These are phyloP conservation scores for Umbelopsis sp. DNA, from an alignment of 192 early-diverging fungal species.

Conservation along the genomic window DNA sequence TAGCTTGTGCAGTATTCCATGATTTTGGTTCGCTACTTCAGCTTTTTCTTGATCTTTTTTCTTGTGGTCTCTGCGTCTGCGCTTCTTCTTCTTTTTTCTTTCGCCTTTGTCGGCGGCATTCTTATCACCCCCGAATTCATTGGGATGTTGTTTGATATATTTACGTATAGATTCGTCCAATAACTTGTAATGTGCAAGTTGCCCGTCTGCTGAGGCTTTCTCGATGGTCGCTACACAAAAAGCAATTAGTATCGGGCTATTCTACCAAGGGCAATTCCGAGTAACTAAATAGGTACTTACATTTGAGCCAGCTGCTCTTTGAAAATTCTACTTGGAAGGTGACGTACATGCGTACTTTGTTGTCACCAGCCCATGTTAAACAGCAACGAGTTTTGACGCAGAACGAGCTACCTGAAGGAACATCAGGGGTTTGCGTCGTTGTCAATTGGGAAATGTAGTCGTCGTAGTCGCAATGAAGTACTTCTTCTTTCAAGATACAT, in stretches of 20 bases:
- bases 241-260: neutral
- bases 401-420: slow-evolving; percentile 58
- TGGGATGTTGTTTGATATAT: slow-evolving; percentile 47
- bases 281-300: slow-evolving; percentile 30
- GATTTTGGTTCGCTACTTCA: neutral
- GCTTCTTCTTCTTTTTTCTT: neutral
- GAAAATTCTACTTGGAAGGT: slow-evolving; percentile 54
- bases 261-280: neutral
- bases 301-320: slow-evolving; percentile 54
- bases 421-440: slow-evolving; percentile 60
- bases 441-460: slow-evolving; percentile 49
- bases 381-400: slow-evolving; percentile 55
- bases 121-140: slow-evolving; percentile 32
- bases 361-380: slow-evolving; percentile 49
- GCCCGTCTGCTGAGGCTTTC: slow-evolving; percentile 51
- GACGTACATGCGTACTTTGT: slow-evolving; percentile 44
- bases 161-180: slow-evolving; percentile 41
- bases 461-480: slow-evolving; percentile 49
- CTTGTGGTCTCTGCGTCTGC: neutral
- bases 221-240: slow-evolving; percentile 49
- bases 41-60: neutral
- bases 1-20: neutral
- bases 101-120: neutral
- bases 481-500: slow-evolving; percentile 53
- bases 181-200: slow-evolving; percentile 46